These are phyloP conservation scores for Ogataea philodendri DNA, from an alignment of 805 yeast species.

Conservation along the genomic window DNA sequence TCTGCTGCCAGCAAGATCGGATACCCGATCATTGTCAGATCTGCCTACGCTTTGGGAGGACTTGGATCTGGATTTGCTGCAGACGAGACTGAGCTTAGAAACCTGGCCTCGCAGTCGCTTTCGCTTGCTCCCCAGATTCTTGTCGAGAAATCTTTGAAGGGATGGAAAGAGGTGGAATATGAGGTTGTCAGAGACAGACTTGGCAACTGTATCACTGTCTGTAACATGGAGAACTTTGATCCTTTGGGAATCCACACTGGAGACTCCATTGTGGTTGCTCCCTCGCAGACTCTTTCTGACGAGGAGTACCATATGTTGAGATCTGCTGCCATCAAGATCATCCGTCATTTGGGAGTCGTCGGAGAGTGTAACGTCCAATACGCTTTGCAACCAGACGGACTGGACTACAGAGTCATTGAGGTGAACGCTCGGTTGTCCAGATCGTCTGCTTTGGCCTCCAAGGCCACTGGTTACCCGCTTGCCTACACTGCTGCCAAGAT, in stretches of 20 bases:
- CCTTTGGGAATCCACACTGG: constrained; percentile 99
- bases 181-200: constrained; percentile 97
- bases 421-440: constrained; percentile 97
- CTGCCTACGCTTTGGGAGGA: constrained; percentile 97
- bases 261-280: constrained; percentile 98
- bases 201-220: constrained; percentile 97
- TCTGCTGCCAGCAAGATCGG: constrained; percentile 92
- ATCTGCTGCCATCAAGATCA: constrained; percentile 95
- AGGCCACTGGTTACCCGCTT: constrained; percentile 97
- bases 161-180: constrained; percentile 98
- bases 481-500: constrained; percentile 98
- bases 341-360: constrained; percentile 96
- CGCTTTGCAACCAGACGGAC: constrained; percentile 88
- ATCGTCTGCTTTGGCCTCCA: constrained; percentile 96
- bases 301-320: constrained; percentile 98
- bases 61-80: constrained; percentile 97
- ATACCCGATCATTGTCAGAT: constrained; percentile 94
- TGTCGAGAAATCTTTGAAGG: constrained; percentile 95
- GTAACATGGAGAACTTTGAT: constrained; percentile 99
- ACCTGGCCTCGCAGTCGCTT: constrained; percentile 84
- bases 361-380: constrained; percentile 99
- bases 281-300: constrained; percentile 94
- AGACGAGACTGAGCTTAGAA: constrained; percentile 77
- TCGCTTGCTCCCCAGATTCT: constrained; percentile 95
- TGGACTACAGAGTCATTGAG: constrained; percentile 95